Base-by-base conservation (phyloP, 2,329 filamentous ascomycete species). In the Cytospora schulzeri region DNA sequence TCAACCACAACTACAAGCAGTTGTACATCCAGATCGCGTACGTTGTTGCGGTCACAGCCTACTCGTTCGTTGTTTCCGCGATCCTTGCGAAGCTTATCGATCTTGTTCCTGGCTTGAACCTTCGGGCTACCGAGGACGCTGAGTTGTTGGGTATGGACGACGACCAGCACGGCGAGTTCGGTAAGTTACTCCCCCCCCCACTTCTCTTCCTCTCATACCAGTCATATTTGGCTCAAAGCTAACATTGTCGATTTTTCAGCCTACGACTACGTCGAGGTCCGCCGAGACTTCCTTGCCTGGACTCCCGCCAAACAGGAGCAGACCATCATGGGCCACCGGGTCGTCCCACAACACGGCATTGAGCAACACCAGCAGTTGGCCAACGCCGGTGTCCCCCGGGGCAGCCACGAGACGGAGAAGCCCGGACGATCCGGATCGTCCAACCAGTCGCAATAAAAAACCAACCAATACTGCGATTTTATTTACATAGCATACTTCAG, bases 131-230 rank as follows among this genome's bases (percentile, higher is more conserved):
- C 29, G 90, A 93, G 73, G 89, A 93, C 77, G 91, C 91, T 28
- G 91, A 95, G 77, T 86, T 94, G 15, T 86, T 94, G 63, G 91
- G 91, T 70, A 93, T 94, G 90, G 91, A 95, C 73, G 91, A 94
- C 74, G 91, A 94, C 78, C 91, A 95, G 79, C 90, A 94, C 71
- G 91, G 91, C 77, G 91, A 95, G 78, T 95, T 94, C 74, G 91
- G 65, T 67, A 65, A 54, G 65, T 65, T 0, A 15, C n/a, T 31
- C 4, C 24, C 1, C 7, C 50, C 33, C 19, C 52, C 15, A n/a
- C 38, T 4, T 7, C 12, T 41, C 19, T 41, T 6, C 14, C 22
- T 2, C 0, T 15, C n/a, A n/a, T 9, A 1, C 1, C 2, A 2
- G 28, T 26, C 24, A 12, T 45, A 4, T 3, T 33, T 2, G 26